Evolutionary conservation across 257 asterid species (phyloP), one percentile per base, ranked within the genome.

Genomic region (Solanum dulcamara): DNA sequence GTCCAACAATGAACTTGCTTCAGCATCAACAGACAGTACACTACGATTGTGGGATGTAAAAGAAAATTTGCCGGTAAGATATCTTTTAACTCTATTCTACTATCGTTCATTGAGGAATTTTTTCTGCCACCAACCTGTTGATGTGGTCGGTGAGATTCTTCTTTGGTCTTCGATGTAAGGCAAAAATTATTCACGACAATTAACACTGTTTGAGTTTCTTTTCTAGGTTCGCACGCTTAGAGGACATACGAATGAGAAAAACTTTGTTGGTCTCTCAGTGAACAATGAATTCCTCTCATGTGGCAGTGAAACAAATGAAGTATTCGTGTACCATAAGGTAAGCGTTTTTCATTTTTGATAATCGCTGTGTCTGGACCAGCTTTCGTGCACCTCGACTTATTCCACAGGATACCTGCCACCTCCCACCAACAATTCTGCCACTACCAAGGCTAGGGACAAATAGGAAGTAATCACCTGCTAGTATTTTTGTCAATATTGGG

Each of bases 221-320:
- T 67, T 38, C 68, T 83, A 90, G 92, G 89, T 90, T 42, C 86
- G 90, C 18, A 86, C 90, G 40, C 89, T 85, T 66, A 85, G 89
- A 87, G 92, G 92, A 79, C 92, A 90, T 66, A 88, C 90, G n/a
- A 90, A 90, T 71, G 92, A 90, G 90, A 90, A 88, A 85, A 90
- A 90, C 51, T 90, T 90, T 12, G 92, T 90, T 53, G 92, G 91
- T 70, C 88, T 90, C 62, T 30, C 92, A 3, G 91, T 90, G 40
- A 90, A 51, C 88, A 87, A 59, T 33, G 91, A 90, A 82, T 90
- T 85, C 85, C 85, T 90, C 72, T 84, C 92, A 30, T 88, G 92
- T 82, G 92, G 92, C 44, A 90, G 92, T 62, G 91, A 90, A 86
- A 87, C 92, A 70, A 90, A 90, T 84, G 92, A 90, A 77, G 92